Conservation (phyloP, 345 rosid species). For the Chamaenerion angustifolium region DNA sequence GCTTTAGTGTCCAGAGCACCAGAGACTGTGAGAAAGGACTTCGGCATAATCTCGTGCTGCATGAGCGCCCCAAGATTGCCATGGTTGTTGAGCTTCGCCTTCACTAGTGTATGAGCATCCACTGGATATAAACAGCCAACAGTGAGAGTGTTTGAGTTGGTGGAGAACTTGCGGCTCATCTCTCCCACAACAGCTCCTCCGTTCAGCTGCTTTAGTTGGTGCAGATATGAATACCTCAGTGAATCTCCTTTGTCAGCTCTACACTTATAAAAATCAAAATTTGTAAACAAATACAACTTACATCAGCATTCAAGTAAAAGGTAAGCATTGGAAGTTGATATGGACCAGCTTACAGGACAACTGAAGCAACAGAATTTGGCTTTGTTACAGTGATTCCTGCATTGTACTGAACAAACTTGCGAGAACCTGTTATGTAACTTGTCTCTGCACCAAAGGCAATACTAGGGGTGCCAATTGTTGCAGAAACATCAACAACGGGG, state of each 20-base stretch:
- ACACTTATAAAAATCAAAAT: background rate
- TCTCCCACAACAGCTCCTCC: conserved; percentile 34
- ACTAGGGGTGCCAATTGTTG: conserved; percentile 42
- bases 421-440: conserved; percentile 23
- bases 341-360: conserved; percentile 29
- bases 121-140: conserved; percentile 38
- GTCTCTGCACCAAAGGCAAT: conserved; percentile 52
- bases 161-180: conserved; percentile 33
- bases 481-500: conserved; percentile 35
- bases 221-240: conserved; percentile 30
- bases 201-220: conserved; percentile 23
- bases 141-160: conserved; percentile 45
- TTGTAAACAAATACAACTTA: background rate
- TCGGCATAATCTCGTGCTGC: conserved; percentile 34
- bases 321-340: background rate
- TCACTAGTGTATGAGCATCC: conserved; percentile 35
- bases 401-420: conserved; percentile 28
- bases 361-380: conserved; percentile 27
- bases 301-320: background rate
- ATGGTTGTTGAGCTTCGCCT: conserved; percentile 52
- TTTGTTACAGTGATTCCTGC: conserved; percentile 41
- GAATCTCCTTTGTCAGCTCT: conserved; percentile 61
- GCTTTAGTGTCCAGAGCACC: conserved; percentile 41
- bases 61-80: conserved; percentile 41
- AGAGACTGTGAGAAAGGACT: conserved; percentile 34